Conservation (phyloP, 192 early-diverging fungal genomes). For the Rhizophagus sp. region DNA sequence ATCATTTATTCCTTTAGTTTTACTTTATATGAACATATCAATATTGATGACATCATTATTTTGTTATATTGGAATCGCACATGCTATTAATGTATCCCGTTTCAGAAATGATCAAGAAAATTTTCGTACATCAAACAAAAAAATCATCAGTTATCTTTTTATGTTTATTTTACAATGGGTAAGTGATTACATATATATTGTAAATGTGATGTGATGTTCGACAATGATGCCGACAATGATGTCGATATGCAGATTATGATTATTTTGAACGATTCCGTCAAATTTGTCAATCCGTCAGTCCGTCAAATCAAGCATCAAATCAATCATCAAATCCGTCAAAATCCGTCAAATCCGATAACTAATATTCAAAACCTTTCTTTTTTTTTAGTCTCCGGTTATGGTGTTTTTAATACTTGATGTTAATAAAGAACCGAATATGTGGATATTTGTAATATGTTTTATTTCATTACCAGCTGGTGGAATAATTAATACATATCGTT, state of each 20-base stretch:
- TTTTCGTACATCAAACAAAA: neutral
- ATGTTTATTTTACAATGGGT: neutral
- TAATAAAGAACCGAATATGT: neutral
- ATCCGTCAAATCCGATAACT: too few relatives aligned
- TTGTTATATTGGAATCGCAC: neutral
- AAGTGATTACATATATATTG: neutral
- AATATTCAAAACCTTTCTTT: too few relatives aligned
- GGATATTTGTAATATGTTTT: neutral
- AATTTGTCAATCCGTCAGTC: too few relatives aligned
- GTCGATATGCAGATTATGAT: too few relatives aligned
- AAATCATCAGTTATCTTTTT: neutral
- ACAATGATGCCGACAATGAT: too few relatives aligned
- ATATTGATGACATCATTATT: neutral
- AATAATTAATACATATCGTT: neutral
- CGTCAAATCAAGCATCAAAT: too few relatives aligned
- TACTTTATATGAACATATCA: neutral
- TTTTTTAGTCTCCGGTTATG: neutral
- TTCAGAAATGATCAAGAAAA: neutral
- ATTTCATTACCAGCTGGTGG: neutral
- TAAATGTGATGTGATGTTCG: too few relatives aligned
- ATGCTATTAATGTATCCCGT: neutral
- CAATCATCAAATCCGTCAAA: too few relatives aligned
- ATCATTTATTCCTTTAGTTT: neutral
- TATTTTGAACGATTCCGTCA: too few relatives aligned
- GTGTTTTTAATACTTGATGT: neutral